Percentiles rank a stretch among this genome's conserved stretches.
These are phyloP conservation scores for Talaromyces islandicus DNA, from an alignment of 2,329 filamentous ascomycete species.

Conservation along the genomic window DNA sequence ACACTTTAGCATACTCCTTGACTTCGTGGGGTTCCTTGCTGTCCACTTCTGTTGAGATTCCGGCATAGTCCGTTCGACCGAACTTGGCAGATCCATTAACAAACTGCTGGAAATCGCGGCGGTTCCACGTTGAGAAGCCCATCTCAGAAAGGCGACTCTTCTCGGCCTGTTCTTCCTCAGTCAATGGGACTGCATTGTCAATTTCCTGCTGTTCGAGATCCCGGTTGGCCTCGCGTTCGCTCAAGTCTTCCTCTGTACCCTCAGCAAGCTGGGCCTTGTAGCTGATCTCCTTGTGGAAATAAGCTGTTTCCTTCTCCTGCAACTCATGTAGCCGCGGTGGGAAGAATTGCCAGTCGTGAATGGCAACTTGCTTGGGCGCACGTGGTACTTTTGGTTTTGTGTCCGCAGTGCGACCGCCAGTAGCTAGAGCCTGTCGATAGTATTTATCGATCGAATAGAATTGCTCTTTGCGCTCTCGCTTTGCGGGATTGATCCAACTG, in stretches of 20 bases:
- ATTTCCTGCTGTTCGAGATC: conserved; percentile 86
- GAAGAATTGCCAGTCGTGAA: conserved; percentile 98
- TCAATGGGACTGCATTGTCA: conserved; percentile 81
- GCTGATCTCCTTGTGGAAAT: conserved; percentile 89
- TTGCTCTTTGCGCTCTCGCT: conserved; percentile 96
- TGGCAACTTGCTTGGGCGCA: conserved; percentile 82
- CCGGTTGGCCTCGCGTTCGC: conserved; percentile 80
- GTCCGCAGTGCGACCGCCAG: conserved; percentile 70
- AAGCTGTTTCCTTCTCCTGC: conserved; percentile 94
- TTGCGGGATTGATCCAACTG: conserved; percentile 96
- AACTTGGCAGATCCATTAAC: conserved; percentile 92
- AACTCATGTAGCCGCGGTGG: conserved; percentile 75
- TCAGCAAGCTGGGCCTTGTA: conserved; percentile 91
- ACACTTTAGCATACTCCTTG: conserved; percentile 85
- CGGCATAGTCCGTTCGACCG: conserved; percentile 76
- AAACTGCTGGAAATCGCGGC: conserved; percentile 96
- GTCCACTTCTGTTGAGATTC: conserved; percentile 84
- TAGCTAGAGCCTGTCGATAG: conserved; percentile 85
- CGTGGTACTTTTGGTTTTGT: conserved; percentile 93
- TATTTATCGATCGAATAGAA: conserved; percentile 99
- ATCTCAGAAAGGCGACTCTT: conserved; percentile 76
- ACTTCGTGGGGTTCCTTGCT: conserved; percentile 82
- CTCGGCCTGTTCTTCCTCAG: conserved; percentile 80
- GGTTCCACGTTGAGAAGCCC: conserved; percentile 93
- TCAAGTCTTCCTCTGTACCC: conserved; percentile 78